These are phyloP conservation scores for Sporisorium sorghi DNA, from an alignment of 1,284 basidiomycete genomes.

Conservation along the genomic window DNA sequence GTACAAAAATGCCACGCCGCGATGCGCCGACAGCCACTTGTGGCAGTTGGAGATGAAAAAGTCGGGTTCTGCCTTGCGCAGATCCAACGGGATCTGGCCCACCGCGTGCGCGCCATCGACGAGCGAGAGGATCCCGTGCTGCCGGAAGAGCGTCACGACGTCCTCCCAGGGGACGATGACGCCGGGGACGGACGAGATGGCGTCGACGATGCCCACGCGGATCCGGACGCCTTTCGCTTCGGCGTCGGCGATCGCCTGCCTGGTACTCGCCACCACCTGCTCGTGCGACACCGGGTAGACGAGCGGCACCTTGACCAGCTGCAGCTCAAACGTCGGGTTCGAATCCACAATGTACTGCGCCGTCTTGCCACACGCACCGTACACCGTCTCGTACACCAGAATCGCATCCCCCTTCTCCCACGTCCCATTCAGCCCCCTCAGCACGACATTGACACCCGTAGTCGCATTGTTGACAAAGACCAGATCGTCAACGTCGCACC, in stretches of 20 bases:
- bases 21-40: conserved; percentile 75
- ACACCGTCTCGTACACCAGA: conserved; percentile 56
- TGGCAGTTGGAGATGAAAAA: conserved; percentile 64
- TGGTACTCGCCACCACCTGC: conserved; percentile 62
- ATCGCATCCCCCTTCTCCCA: conserved; percentile 65
- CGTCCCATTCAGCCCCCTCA: conserved; percentile 53
- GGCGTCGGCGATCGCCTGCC: conserved; percentile 23
- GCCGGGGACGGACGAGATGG: conserved; percentile 79
- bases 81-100: conserved; percentile 72
- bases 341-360: conserved; percentile 65
- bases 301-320: conserved; percentile 57
- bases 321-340: conserved; percentile 41
- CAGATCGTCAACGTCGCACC: conserved; percentile 48
- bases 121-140: conserved; percentile 58
- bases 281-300: conserved; percentile 61
- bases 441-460: conserved; percentile 63
- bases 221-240: conserved; percentile 76
- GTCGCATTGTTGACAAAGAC: conserved; percentile 68
- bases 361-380: conserved; percentile 62
- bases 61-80: conserved; percentile 61
- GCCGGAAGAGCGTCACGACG: conserved; percentile 70
- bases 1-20: conserved; percentile 80
- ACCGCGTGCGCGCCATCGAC: conserved; percentile 88
- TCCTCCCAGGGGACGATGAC: conserved; percentile 82
- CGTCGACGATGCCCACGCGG: conserved; percentile 82